Conservation (phyloP, 306 rosid genomes). For the Acacia melanoxylon region DNA sequence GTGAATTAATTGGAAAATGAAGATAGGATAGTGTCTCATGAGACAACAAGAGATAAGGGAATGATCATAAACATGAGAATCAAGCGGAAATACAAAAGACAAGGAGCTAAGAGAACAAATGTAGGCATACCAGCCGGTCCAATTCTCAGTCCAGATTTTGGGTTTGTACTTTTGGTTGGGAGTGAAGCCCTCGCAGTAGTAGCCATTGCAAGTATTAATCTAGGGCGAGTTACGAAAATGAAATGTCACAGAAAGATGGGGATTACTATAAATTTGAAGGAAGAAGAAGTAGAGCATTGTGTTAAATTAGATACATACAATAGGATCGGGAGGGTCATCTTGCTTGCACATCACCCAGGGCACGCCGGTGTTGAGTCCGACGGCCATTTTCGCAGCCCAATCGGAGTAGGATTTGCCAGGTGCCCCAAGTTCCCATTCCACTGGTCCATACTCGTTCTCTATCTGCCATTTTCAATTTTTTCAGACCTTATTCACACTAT, state of each 20-base stretch:
- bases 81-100: background rate
- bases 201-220: slow-evolving; percentile 94
- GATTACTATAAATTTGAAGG: background rate
- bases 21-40: background rate
- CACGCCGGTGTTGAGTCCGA: slow-evolving; percentile 64
- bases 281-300: background rate
- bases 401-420: slow-evolving; percentile 66
- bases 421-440: slow-evolving; percentile 59
- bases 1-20: background rate
- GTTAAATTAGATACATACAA: slow-evolving; percentile 41
- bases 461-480: slow-evolving; percentile 46
- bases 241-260: slow-evolving; percentile 7
- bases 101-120: background rate
- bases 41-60: background rate
- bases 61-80: background rate
- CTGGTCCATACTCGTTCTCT: slow-evolving; percentile 82
- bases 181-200: slow-evolving; percentile 72
- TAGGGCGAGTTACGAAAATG: slow-evolving; percentile 25
- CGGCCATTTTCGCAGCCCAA: slow-evolving; percentile 95
- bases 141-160: slow-evolving; percentile 81
- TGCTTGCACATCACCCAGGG: slow-evolving; percentile 98
- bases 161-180: slow-evolving; percentile 84
- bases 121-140: slow-evolving; percentile 91
- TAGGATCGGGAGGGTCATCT: slow-evolving; percentile 84
- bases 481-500: no score